Conservation (phyloP, 306 rosid species). For the Abrus precatorius region DNA sequence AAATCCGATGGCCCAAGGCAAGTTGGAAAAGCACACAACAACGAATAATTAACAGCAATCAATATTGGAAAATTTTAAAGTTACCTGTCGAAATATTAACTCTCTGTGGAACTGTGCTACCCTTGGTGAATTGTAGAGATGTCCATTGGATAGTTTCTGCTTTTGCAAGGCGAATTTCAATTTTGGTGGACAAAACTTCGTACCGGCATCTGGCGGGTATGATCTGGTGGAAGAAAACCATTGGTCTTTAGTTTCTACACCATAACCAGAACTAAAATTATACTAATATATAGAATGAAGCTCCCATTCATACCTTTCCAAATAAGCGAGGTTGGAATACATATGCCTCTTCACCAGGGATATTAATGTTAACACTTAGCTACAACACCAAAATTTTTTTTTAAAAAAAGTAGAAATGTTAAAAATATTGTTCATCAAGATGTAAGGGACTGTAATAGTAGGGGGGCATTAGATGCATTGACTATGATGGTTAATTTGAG, state of each 20-base stretch:
- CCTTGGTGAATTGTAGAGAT: slow-evolving; percentile 72
- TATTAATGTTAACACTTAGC: slow-evolving; percentile 75
- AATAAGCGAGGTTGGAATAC: slow-evolving; percentile 79
- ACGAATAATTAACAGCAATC: background rate
- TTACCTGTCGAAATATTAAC: slow-evolving; percentile 61
- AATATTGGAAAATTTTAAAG: slow-evolving; percentile 26
- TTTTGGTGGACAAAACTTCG: slow-evolving; percentile 73
- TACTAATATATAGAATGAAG: slow-evolving; percentile 9
- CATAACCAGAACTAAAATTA: slow-evolving; percentile 34
- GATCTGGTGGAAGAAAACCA: slow-evolving; percentile 62
- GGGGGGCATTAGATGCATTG: background rate
- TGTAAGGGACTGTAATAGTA: background rate
- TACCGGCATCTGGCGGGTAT: slow-evolving; percentile 66
- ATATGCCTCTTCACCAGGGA: slow-evolving; percentile 73
- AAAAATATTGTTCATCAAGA: slow-evolving; percentile 23
- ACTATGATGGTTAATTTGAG: slow-evolving; percentile 17
- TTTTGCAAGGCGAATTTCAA: slow-evolving; percentile 84
- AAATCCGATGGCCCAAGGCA: background rate
- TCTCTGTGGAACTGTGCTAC: slow-evolving; percentile 48
- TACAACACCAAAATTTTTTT: slow-evolving; percentile 45
- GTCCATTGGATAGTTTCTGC: slow-evolving; percentile 68
- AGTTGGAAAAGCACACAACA: background rate
- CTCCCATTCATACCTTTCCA: slow-evolving; percentile 72
- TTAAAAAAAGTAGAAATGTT: too few relatives aligned
- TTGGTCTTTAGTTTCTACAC: background rate